These are phyloP conservation scores for Metschnikowia corniflorae DNA, from an alignment of 805 yeast genomes.

Conservation along the genomic window DNA sequence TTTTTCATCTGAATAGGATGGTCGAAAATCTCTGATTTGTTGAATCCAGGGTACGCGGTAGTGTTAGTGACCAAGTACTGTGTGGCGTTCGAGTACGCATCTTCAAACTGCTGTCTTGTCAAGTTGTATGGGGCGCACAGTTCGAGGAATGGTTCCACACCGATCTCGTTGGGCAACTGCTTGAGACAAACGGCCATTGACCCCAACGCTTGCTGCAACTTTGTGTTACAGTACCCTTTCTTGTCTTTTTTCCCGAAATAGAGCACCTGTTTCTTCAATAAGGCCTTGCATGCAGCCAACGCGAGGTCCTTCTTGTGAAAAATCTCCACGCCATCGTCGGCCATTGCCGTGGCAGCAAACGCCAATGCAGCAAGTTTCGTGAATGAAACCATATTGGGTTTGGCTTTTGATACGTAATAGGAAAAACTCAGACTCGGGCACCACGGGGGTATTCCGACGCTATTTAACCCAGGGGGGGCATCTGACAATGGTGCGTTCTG, in stretches of 20 bases:
- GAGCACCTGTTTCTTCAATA: constrained; percentile 24
- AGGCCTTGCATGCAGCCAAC: constrained; percentile 24
- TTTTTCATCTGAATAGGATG: constrained; percentile 34
- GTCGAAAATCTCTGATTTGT: constrained; percentile 25
- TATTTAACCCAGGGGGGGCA: too few relatives aligned
- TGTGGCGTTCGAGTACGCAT: constrained; percentile 41
- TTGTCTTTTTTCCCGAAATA: constrained; percentile 25
- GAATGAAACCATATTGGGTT: constrained; percentile 14
- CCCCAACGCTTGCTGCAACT: constrained; percentile 39
- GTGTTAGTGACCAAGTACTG: constrained; percentile 31
- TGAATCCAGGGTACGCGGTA: constrained; percentile 28
- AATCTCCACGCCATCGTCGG: constrained; percentile 19
- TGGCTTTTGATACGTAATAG: too few relatives aligned
- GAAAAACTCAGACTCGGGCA: too few relatives aligned
- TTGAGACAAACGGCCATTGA: constrained; percentile 35
- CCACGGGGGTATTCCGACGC: too few relatives aligned
- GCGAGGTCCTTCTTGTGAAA: constrained; percentile 25
- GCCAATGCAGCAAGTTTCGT: constrained; percentile 11
- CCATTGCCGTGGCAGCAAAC: constrained; percentile 15
- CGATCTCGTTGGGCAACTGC: constrained; percentile 21
- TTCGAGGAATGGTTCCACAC: constrained; percentile 13
- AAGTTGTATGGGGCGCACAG: constrained; percentile 17
- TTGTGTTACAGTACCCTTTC: constrained; percentile 30
- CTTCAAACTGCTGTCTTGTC: constrained; percentile 31
- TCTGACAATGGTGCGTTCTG: too few relatives aligned